A percentile compares a stretch with the other conserved stretches of the same genome.
Evolutionary conservation across 208 protist species (phyloP).

Genomic region (Porcisia hertigi): DNA sequence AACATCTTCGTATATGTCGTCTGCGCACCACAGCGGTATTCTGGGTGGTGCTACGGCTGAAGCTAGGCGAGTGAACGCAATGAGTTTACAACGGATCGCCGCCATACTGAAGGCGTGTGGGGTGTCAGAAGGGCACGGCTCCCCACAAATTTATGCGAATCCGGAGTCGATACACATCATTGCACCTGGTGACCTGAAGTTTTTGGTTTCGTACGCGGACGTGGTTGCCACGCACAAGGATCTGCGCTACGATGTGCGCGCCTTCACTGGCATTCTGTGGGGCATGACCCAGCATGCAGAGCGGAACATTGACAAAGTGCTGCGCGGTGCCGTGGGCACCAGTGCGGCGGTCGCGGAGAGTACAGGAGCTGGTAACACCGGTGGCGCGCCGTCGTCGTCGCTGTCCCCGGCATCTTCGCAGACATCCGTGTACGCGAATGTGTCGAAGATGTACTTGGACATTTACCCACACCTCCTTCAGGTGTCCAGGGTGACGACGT

Average conservation of each 20-base stretch:
- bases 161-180: slow-evolving; percentile 65
- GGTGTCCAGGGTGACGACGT: slow-evolving; percentile 29
- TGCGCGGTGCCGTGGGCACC: slow-evolving; percentile 4
- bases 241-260: slow-evolving; percentile 62
- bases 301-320: slow-evolving; percentile 33
- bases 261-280: slow-evolving; percentile 65
- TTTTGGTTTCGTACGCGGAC: slow-evolving; percentile 40
- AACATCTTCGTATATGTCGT: background rate
- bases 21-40: background rate
- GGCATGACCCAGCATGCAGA: slow-evolving; percentile 53
- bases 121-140: slow-evolving; percentile 42
- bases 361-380: background rate
- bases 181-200: slow-evolving; percentile 32
- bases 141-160: slow-evolving; percentile 62
- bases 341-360: background rate
- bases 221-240: slow-evolving; percentile 36
- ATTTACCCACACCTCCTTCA: slow-evolving; percentile 32
- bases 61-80: slow-evolving; percentile 3
- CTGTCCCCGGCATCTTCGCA: background rate
- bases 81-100: slow-evolving; percentile 45
- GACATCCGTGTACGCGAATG: background rate
- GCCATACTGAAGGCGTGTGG: slow-evolving; percentile 45
- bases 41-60: background rate
- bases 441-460: slow-evolving; percentile 22
- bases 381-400: slow-evolving; percentile 9